Evolutionary conservation across 148 eudicot species (phyloP).

Genomic region (Camellia lanceoleosa): DNA sequence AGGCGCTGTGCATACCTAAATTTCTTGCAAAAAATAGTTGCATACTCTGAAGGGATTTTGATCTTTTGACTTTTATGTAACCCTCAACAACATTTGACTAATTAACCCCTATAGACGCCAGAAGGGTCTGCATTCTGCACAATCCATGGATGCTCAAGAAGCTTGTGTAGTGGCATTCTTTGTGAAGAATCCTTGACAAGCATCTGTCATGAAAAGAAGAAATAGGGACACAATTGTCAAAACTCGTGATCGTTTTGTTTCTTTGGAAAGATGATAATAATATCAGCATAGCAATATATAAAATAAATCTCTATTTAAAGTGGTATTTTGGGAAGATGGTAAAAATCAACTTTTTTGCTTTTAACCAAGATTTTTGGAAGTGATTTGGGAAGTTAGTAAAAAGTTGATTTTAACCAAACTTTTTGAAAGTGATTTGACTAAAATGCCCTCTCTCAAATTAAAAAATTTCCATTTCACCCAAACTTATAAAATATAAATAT

Average conservation of each 20-base stretch:
- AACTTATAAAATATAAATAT: no score
- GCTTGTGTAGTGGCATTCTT: slow-evolving; percentile 83
- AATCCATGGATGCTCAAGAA: slow-evolving; percentile 95
- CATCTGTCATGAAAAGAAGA: slow-evolving; percentile 49
- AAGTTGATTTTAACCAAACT: no score
- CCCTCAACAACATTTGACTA: background rate
- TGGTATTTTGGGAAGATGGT: no score
- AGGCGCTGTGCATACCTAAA: no score
- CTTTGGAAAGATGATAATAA: background rate
- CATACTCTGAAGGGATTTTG: no score
- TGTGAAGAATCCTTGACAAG: slow-evolving; percentile 81
- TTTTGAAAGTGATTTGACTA: no score
- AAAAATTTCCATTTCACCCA: no score
- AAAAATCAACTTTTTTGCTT: no score
- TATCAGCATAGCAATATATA: background rate
- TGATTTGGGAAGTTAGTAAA: no score
- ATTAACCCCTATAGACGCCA: slow-evolving; percentile 62
- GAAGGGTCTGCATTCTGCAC: slow-evolving; percentile 89
- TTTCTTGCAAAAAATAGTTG: background rate
- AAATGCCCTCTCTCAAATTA: no score
- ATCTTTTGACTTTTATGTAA: background rate
- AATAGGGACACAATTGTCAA: background rate
- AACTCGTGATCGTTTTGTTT: background rate
- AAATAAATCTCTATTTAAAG: background rate
- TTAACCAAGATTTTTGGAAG: no score